Evolutionary conservation across 169 alveolate genomes (phyloP).

Genomic region (Plasmodium vinckei): DNA sequence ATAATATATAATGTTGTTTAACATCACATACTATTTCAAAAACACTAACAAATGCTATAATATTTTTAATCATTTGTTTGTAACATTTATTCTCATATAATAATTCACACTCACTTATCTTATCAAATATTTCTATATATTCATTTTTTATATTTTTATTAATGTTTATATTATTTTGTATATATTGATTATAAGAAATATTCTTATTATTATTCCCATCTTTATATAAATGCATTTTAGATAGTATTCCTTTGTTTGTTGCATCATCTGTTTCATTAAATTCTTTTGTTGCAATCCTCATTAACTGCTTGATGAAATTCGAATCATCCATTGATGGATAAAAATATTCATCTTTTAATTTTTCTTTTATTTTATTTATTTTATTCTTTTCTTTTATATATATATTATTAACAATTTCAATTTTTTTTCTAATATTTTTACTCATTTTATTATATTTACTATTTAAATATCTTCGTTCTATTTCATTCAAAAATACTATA

Average conservation of each 20-base stretch:
- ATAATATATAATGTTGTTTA: constrained; percentile 84
- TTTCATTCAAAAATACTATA: too few species aligned
- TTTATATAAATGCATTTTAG: too few species aligned
- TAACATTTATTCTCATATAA: constrained; percentile 62
- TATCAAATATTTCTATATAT: not conserved
- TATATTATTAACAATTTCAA: constrained; percentile 42
- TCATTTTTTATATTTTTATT: not conserved
- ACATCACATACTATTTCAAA: constrained; percentile 61
- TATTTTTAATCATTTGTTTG: constrained; percentile 76
- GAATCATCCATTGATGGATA: not conserved
- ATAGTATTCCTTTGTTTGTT: too few species aligned
- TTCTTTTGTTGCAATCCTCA: not conserved
- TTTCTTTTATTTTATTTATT: not conserved
- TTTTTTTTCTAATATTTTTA: constrained; percentile 46
- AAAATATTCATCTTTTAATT: not conserved
- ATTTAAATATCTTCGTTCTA: not conserved
- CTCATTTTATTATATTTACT: constrained; percentile 42
- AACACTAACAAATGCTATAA: constrained; percentile 79
- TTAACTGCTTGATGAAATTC: too few species aligned
- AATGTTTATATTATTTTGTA: too few species aligned
- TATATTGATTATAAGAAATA: too few species aligned
- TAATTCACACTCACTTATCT: not conserved
- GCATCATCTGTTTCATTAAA: not conserved
- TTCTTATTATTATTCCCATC: too few species aligned
- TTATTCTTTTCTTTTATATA: constrained; percentile 34